Evolutionary conservation across 768 basidiomycete genomes (phyloP).

Genomic region (Hericium erinaceus): DNA sequence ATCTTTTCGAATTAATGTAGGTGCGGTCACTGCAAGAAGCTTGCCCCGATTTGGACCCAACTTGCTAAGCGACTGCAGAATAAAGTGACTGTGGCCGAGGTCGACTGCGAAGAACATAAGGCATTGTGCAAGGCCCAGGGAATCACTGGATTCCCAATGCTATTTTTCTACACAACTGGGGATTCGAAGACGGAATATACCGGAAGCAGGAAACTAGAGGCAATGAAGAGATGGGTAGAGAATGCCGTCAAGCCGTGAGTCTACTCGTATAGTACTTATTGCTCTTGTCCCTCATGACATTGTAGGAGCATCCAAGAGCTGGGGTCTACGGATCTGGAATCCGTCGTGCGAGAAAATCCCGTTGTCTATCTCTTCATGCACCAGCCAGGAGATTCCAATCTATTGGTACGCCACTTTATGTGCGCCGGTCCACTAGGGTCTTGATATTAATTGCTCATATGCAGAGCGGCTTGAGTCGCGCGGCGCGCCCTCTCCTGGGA

Average conservation of each 20-base stretch:
- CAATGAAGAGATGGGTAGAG: conserved; percentile 63
- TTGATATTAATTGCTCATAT: not conserved
- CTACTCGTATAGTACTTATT: not conserved
- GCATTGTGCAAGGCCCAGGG: conserved; percentile 56
- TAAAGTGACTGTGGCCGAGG: conserved; percentile 71
- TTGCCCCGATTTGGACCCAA: conserved; percentile 74
- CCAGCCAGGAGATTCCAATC: conserved; percentile 20
- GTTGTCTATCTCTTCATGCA: conserved; percentile 56
- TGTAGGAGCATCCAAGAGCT: conserved; percentile 29
- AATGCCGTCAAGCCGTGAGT: conserved; percentile 69
- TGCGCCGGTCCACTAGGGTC: no score
- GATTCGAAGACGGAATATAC: conserved; percentile 63
- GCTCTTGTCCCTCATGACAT: not conserved
- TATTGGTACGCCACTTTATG: conserved; percentile 22
- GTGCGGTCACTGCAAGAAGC: conserved; percentile 96
- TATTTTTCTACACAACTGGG: conserved; percentile 51
- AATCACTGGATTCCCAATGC: conserved; percentile 76
- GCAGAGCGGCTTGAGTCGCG: conserved; percentile 47
- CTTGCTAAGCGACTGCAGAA: conserved; percentile 64
- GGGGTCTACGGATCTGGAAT: conserved; percentile 33
- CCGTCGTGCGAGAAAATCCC: conserved; percentile 33
- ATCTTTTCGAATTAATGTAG: conserved; percentile 18
- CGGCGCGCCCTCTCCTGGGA: conserved; percentile 41
- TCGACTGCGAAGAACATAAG: conserved; percentile 78
- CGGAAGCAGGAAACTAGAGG: conserved; percentile 61